phyloP scores from a whole-genome alignment of 2,329 filamentous ascomycete genomes.

The Cercospora janseana region DNA sequence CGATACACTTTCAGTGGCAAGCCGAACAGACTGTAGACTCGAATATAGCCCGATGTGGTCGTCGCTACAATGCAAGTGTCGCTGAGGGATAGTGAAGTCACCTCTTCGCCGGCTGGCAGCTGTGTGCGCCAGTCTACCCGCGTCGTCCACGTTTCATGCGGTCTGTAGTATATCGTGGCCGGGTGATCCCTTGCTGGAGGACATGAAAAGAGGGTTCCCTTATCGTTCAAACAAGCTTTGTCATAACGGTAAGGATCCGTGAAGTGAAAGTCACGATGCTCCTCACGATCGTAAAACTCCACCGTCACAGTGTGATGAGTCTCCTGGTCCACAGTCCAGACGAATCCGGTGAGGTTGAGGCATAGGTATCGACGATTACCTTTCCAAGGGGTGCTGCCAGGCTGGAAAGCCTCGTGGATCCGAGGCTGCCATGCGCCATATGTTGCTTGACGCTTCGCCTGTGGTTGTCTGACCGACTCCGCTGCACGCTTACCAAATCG shows the following conservation, averaged over 20 bases:
- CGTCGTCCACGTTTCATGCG: conserved; percentile 94
- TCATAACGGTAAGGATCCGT: conserved; percentile 95
- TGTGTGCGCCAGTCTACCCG: conserved; percentile 86
- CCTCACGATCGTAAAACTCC: conserved; percentile 94
- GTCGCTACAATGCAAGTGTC: conserved; percentile 88
- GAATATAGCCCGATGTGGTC: conserved; percentile 82
- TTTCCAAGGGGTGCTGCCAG: conserved; percentile 92
- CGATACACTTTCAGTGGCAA: conserved; percentile 85
- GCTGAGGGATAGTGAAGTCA: conserved; percentile 85
- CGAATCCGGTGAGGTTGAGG: conserved; percentile 87
- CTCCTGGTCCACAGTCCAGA: conserved; percentile 97
- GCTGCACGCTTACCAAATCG: conserved; percentile 60
- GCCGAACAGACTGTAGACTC: conserved; percentile 90
- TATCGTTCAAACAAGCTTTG: conserved; percentile 85
- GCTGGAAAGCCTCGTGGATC: conserved; percentile 83
- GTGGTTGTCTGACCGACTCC: conserved; percentile 39
- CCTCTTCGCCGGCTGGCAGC: conserved; percentile 80
- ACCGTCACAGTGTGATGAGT: conserved; percentile 86
- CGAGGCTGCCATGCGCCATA: conserved; percentile 57
- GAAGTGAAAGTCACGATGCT: conserved; percentile 93
- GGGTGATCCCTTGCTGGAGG: conserved; percentile 64
- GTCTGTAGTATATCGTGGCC: conserved; percentile 89
- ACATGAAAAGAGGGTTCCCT: conserved; percentile 81
- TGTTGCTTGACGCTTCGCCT: conserved; percentile 54
- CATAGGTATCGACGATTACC: conserved; percentile 92